Conservation (phyloP, 306 rosid genomes). For the Gastrolobium bilobum region DNA sequence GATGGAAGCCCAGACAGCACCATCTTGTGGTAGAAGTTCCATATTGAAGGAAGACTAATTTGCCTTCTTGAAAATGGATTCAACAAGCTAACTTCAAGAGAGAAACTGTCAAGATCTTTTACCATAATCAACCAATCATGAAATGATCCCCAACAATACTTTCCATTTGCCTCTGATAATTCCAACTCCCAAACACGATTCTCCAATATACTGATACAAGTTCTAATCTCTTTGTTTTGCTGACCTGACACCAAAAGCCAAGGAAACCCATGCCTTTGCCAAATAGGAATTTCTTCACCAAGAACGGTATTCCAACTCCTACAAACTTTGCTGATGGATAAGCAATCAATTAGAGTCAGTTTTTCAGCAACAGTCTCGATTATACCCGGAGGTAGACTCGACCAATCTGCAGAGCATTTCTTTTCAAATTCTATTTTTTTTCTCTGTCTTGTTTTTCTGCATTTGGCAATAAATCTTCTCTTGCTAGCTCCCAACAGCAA, state of each 20-base stretch:
- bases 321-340: conserved; percentile 68
- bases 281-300: conserved; percentile 58
- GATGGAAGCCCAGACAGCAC: conserved; percentile 63
- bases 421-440: conserved; percentile 46
- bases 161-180: conserved; percentile 56
- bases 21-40: conserved; percentile 76
- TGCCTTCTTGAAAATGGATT: conserved; percentile 64
- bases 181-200: conserved; percentile 67
- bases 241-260: conserved; percentile 73
- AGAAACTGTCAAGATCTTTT: conserved; percentile 48
- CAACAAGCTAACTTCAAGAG: conserved; percentile 57
- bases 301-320: conserved; percentile 63
- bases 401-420: conserved; percentile 56
- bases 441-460: conserved; percentile 41
- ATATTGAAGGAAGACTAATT: conserved; percentile 58
- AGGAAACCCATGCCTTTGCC: conserved; percentile 65
- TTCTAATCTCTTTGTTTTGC: conserved; percentile 55
- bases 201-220: conserved; percentile 65
- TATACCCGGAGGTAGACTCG: conserved; percentile 54
- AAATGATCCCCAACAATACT: conserved; percentile 75
- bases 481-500: conserved; percentile 36
- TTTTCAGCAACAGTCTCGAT: conserved; percentile 59
- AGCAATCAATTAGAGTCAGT: conserved; percentile 55
- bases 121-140: conserved; percentile 72
- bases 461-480: conserved; percentile 47